A percentile compares a stretch with the other conserved stretches of the same genome.
phyloP scores from a whole-genome alignment of 2,329 filamentous ascomycete species.

The Venturia asperata region DNA sequence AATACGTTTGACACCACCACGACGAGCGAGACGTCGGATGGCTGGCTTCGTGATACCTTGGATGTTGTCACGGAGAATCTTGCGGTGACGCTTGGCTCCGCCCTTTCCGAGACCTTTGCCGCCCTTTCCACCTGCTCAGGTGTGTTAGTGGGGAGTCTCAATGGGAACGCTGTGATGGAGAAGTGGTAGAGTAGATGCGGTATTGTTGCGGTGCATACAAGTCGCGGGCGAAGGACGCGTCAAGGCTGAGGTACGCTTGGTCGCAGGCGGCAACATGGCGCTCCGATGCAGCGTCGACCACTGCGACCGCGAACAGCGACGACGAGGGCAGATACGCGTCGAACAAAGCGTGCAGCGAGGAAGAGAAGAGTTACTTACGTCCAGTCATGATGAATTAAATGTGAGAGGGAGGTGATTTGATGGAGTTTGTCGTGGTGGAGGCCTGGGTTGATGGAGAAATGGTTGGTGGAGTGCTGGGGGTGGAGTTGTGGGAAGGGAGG shows the following conservation, averaged over 20 bases:
- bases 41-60: slow-evolving; percentile 50
- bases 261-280: neutral
- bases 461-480: neutral
- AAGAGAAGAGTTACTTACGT: slow-evolving; percentile 33
- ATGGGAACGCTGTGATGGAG: slow-evolving; percentile 21
- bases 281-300: slow-evolving; percentile 15
- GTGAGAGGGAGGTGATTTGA: neutral
- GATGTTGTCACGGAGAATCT: slow-evolving; percentile 51
- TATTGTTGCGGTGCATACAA: neutral
- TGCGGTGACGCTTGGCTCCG: slow-evolving; percentile 48
- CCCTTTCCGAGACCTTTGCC: slow-evolving; percentile 50
- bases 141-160: slow-evolving; percentile 27
- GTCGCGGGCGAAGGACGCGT: slow-evolving; percentile 11
- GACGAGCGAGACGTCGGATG: slow-evolving; percentile 48
- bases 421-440: slow-evolving; percentile 11
- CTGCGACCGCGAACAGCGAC: slow-evolving; percentile 22
- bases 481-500: neutral
- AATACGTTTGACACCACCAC: slow-evolving; percentile 49
- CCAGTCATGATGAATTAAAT: slow-evolving; percentile 35
- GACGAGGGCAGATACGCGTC: slow-evolving; percentile 23
- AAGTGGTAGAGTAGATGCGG: slow-evolving; percentile 22
- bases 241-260: slow-evolving; percentile 11
- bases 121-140: slow-evolving; percentile 44
- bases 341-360: slow-evolving; percentile 19
- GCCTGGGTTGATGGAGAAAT: neutral